These are phyloP conservation scores for Blastocystis sp. DNA, from an alignment of 352 stramenopile species.

Conservation along the genomic window DNA sequence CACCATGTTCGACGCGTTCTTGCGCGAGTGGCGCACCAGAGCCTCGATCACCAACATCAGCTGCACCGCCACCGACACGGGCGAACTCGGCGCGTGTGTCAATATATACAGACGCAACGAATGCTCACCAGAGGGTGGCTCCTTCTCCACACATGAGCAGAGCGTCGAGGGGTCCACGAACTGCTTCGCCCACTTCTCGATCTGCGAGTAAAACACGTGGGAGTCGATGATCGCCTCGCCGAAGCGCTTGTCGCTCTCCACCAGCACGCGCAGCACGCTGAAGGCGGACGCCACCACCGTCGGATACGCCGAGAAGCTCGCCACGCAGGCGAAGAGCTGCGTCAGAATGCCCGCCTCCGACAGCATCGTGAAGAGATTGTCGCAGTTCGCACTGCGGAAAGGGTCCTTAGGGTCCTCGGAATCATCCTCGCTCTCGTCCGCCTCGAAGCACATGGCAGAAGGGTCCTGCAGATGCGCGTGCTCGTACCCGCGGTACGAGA, in stretches of 20 bases:
- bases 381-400: slow-evolving; percentile 25
- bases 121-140: background rate
- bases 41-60: slow-evolving; percentile 14
- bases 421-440: background rate
- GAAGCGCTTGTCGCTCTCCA: slow-evolving; percentile 56
- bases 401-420: background rate
- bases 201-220: background rate
- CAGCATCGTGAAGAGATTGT: slow-evolving; percentile 63
- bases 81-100: background rate
- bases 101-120: slow-evolving; percentile 13
- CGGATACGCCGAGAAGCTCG: background rate
- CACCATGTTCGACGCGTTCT: background rate
- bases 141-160: too few species aligned
- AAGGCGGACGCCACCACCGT: slow-evolving; percentile 1
- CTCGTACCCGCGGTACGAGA: slow-evolving; percentile 16
- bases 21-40: slow-evolving; percentile 3
- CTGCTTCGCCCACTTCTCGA: background rate
- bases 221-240: background rate
- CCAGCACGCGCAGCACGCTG: slow-evolving; percentile 8
- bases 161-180: background rate
- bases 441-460: background rate
- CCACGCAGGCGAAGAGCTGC: background rate
- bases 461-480: slow-evolving; percentile 48
- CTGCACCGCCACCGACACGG: background rate
- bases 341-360: background rate